phyloP scores from a whole-genome alignment of 345 rosid genomes.

The Eucalyptus guilfoylei region DNA sequence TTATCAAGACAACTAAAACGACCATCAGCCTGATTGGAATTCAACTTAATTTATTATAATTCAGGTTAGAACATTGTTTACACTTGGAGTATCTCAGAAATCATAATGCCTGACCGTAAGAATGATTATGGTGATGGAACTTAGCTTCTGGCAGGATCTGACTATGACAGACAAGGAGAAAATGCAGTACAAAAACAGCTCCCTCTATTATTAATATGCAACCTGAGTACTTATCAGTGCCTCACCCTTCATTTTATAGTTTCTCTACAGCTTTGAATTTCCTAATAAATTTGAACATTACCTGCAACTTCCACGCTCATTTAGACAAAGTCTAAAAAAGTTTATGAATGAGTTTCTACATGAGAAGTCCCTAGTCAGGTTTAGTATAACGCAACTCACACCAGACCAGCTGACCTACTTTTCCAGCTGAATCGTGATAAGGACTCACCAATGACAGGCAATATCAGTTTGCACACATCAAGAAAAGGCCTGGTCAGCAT shows the following conservation, averaged over 20 bases:
- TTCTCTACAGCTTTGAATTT: background rate
- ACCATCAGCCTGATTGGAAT: background rate
- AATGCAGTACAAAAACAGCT: background rate
- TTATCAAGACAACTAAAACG: background rate
- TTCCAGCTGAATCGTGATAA: background rate
- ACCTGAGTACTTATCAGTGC: background rate
- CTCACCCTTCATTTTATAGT: background rate
- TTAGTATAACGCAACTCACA: background rate
- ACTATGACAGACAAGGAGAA: background rate
- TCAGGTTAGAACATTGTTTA: background rate
- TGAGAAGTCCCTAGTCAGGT: background rate
- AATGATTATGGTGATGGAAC: background rate
- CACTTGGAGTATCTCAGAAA: background rate
- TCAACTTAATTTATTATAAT: background rate
- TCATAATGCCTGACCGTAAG: background rate
- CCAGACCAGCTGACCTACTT: background rate
- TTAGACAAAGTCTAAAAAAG: background rate
- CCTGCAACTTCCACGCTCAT: background rate
- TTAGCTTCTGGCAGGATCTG: background rate
- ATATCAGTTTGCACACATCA: conserved; percentile 73
- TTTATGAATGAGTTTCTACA: background rate
- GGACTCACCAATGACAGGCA: conserved; percentile 70
- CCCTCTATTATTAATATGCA: background rate
- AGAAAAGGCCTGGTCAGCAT: conserved; percentile 81
- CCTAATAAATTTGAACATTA: background rate